Percentiles rank a stretch among this genome's conserved stretches.
These are phyloP conservation scores for Larix kaempferi DNA, from an alignment of 75 land plant genomes.

Conservation along the genomic window DNA sequence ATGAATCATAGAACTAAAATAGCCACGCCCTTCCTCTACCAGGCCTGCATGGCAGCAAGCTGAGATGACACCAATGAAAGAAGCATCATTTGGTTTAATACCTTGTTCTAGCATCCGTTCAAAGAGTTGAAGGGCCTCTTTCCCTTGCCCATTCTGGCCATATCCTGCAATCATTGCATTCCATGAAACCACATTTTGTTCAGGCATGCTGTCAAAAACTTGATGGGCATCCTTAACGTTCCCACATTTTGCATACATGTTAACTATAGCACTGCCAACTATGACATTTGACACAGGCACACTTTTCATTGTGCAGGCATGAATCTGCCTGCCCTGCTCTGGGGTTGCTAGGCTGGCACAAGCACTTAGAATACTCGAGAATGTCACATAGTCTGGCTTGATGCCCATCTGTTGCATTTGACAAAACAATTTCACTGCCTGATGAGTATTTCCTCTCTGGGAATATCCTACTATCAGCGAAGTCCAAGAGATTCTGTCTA, in stretches of 20 bases:
- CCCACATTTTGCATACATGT: conserved; percentile 30
- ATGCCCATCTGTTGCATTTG: conserved; percentile 7
- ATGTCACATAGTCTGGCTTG: conserved; percentile 14
- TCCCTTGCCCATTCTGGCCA: background rate
- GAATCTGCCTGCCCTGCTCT: conserved; percentile 21
- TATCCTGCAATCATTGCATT: conserved; percentile 15
- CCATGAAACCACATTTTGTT: conserved; percentile 16
- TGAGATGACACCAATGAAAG: background rate
- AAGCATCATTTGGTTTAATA: background rate
- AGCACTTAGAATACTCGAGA: conserved; percentile 12
- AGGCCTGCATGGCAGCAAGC: conserved; percentile 6
- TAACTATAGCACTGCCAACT: conserved; percentile 18
- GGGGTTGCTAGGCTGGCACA: conserved; percentile 10
- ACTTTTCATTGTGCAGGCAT: conserved; percentile 11
- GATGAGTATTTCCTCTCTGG: conserved; percentile 18
- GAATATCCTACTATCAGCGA: conserved; percentile 25
- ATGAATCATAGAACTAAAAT: background rate
- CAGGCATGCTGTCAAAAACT: conserved; percentile 14
- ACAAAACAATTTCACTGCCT: conserved; percentile 8
- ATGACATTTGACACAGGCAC: background rate
- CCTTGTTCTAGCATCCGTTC: background rate
- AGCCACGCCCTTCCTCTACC: background rate
- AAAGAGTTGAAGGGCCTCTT: background rate
- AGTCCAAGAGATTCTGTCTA: conserved; percentile 37
- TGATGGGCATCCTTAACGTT: conserved; percentile 8